phyloP scores from a whole-genome alignment of 1,284 basidiomycete genomes.

The Cryptococcus jaspeensis region DNA sequence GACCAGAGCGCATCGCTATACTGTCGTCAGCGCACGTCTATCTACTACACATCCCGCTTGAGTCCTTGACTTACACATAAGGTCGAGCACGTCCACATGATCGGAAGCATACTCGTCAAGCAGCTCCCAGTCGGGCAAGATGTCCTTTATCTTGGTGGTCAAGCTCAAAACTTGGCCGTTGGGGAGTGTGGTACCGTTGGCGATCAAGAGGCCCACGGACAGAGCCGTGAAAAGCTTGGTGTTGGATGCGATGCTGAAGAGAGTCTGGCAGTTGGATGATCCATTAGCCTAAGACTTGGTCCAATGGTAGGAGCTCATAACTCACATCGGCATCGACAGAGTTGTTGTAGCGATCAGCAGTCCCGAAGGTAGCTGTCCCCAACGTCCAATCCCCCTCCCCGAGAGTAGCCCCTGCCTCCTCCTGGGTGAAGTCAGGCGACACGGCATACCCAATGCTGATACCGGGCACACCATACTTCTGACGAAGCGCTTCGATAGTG shows the following conservation, averaged over 20 bases:
- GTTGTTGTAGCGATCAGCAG: slow-evolving; percentile 6
- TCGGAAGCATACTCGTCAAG: slow-evolving; percentile 48
- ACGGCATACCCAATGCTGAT: slow-evolving; percentile 12
- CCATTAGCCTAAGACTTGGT: background rate
- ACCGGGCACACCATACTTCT: slow-evolving; percentile 12
- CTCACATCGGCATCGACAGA: slow-evolving; percentile 9
- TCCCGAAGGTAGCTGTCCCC: slow-evolving; percentile 8
- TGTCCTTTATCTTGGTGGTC: slow-evolving; percentile 52
- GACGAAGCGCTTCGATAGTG: slow-evolving; percentile 3
- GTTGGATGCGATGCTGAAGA: slow-evolving; percentile 55
- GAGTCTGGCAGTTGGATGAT: slow-evolving; percentile 43
- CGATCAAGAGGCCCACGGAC: slow-evolving; percentile 51
- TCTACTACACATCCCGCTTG: background rate
- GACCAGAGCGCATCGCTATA: slow-evolving; percentile 32
- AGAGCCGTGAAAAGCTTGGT: slow-evolving; percentile 55
- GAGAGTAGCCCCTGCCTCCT: too few relatives aligned
- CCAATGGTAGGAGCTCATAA: background rate
- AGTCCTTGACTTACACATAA: slow-evolving; percentile 36
- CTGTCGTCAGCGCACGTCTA: background rate
- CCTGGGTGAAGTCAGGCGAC: slow-evolving; percentile 4
- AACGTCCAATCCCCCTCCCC: background rate
- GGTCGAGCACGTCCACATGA: slow-evolving; percentile 51
- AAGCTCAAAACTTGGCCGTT: slow-evolving; percentile 37
- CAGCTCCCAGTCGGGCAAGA: slow-evolving; percentile 53
- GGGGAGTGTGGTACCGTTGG: slow-evolving; percentile 51